Evolutionary conservation across 2,329 filamentous ascomycete species (phyloP).

Genomic region (Zasmidium citrigriseum): DNA sequence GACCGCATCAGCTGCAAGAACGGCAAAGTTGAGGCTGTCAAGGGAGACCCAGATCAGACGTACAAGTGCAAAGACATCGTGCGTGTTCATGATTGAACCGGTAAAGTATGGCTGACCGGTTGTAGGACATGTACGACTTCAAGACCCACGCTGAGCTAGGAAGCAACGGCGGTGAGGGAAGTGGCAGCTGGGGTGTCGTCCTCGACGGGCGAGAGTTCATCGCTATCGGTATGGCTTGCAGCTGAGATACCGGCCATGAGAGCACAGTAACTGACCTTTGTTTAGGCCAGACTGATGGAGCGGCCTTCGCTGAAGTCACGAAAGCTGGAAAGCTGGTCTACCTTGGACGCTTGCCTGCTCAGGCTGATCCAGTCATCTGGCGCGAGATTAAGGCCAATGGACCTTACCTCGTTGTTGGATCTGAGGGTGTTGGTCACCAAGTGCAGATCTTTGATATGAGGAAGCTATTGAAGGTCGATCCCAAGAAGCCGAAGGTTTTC

Average conservation of each 20-base stretch:
- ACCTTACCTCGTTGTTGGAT: constrained; percentile 46
- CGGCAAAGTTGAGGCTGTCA: constrained; percentile 47
- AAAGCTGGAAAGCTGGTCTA: constrained; percentile 55
- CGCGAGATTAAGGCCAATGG: constrained; percentile 53
- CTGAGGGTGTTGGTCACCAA: constrained; percentile 53
- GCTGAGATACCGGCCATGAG: not conserved
- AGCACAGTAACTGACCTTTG: not conserved
- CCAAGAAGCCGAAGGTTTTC: constrained; percentile 46
- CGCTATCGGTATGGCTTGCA: constrained; percentile 44
- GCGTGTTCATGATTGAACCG: not conserved
- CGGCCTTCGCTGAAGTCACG: constrained; percentile 57
- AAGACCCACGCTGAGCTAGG: constrained; percentile 56
- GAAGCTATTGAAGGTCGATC: constrained; percentile 54
- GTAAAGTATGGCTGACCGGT: not conserved
- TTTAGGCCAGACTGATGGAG: constrained; percentile 57
- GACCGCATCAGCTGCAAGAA: constrained; percentile 38
- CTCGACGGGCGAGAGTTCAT: constrained; percentile 58
- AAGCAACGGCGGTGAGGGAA: constrained; percentile 45
- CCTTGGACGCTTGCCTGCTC: constrained; percentile 55
- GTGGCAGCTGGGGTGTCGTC: constrained; percentile 57
- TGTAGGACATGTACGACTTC: constrained; percentile 49
- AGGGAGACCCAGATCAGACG: constrained; percentile 50
- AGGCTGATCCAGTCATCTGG: constrained; percentile 51
- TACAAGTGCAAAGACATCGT: constrained; percentile 13
- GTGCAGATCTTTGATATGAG: constrained; percentile 66